Percentiles rank a stretch among this genome's conserved stretches.
Conservation (phyloP, 1,284 basidiomycete genomes). For the Kalmanozyma brasiliensis region DNA sequence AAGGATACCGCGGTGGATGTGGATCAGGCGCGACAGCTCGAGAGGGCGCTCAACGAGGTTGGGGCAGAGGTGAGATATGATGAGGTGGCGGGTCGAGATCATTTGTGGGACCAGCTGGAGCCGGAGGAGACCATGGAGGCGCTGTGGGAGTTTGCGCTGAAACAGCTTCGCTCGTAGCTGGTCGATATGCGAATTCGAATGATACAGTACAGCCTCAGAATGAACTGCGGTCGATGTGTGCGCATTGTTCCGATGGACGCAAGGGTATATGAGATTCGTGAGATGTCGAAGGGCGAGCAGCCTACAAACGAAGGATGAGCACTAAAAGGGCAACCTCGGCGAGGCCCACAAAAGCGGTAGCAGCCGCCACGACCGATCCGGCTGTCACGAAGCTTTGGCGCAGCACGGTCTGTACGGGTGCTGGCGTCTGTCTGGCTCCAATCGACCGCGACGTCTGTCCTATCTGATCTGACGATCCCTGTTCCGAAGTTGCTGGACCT, state of each 20-base stretch:
- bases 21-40: conserved; percentile 37
- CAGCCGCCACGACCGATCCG: conserved; percentile 77
- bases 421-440: conserved; percentile 68
- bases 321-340: conserved; percentile 77
- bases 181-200: no score
- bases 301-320: conserved; percentile 69
- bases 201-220: no score
- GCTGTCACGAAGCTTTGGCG: conserved; percentile 83
- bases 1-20: conserved; percentile 53
- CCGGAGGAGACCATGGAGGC: conserved; percentile 39
- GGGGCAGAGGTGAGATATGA: conserved; percentile 34
- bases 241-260: no score
- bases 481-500: no score
- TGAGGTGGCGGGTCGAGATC: conserved; percentile 42
- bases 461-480: conserved; percentile 26
- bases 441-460: conserved; percentile 74
- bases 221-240: no score
- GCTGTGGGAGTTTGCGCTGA: conserved; percentile 32
- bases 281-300: neutral
- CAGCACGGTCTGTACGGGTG: conserved; percentile 71
- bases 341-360: conserved; percentile 74
- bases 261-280: no score
- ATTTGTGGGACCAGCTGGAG: conserved; percentile 48
- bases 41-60: conserved; percentile 29
- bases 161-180: conserved; percentile 22